These are phyloP conservation scores for Phytophthora cryptogea DNA, from an alignment of 352 stramenopile genomes.

Conservation along the genomic window DNA sequence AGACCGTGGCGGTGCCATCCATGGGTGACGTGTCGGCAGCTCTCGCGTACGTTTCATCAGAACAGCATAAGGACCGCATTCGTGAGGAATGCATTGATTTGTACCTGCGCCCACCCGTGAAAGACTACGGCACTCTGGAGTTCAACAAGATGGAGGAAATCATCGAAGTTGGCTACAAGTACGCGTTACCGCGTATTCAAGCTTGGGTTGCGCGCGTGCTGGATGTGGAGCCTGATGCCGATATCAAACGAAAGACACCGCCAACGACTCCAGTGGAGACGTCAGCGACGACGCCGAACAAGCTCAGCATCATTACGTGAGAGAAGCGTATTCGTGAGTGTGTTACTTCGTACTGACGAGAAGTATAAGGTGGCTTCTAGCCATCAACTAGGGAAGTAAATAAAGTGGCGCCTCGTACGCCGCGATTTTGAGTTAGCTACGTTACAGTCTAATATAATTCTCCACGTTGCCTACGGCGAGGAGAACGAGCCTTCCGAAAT, in stretches of 20 bases:
- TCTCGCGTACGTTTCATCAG: slow-evolving; percentile 89
- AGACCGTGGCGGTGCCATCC: slow-evolving; percentile 88
- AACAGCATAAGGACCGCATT: slow-evolving; percentile 88
- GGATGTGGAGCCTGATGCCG: slow-evolving; percentile 58
- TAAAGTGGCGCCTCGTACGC: slow-evolving; percentile 13
- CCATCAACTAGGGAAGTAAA: slow-evolving; percentile 9
- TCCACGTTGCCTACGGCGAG: slow-evolving; percentile 1
- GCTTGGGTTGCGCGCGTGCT: slow-evolving; percentile 63
- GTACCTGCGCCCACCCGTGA: slow-evolving; percentile 88
- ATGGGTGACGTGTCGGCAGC: slow-evolving; percentile 92
- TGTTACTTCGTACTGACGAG: too few species aligned
- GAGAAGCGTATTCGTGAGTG: neutral
- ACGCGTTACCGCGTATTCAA: slow-evolving; percentile 71
- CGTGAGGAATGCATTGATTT: slow-evolving; percentile 87
- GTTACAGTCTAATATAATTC: slow-evolving; percentile 12
- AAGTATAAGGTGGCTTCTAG: neutral
- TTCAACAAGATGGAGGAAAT: slow-evolving; percentile 94
- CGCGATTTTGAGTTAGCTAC: slow-evolving; percentile 21
- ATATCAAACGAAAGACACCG: slow-evolving; percentile 50
- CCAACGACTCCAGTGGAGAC: slow-evolving; percentile 8
- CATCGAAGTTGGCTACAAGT: slow-evolving; percentile 85
- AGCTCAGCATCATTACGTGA: slow-evolving; percentile 27
- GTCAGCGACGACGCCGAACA: slow-evolving; percentile 15
- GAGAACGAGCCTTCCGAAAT: slow-evolving; percentile 58
- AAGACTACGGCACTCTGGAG: slow-evolving; percentile 90